Evolutionary conservation across 352 stramenopile genomes (phyloP).

Genomic region (Aphanomyces stellatus): DNA sequence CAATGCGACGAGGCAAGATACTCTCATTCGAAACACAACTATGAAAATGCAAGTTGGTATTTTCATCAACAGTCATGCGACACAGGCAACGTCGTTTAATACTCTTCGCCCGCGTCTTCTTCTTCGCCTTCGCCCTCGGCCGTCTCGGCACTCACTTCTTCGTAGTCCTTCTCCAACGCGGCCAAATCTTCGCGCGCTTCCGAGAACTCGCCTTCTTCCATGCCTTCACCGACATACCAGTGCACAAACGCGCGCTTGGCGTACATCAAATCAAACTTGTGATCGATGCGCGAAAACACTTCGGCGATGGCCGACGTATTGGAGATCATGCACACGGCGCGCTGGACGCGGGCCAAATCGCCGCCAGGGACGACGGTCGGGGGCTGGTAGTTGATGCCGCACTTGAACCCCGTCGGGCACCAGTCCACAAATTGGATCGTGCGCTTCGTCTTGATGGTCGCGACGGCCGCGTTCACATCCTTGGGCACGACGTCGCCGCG

Average conservation of each 20-base stretch:
- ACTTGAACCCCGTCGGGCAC: conserved; percentile 99
- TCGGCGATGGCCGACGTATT: conserved; percentile 99
- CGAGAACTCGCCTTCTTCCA: conserved; percentile 99
- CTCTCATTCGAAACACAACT: neutral
- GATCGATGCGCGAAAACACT: conserved; percentile 96
- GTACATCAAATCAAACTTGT: conserved; percentile 99
- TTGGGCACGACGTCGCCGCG: conserved; percentile 93
- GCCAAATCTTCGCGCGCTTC: conserved; percentile 98
- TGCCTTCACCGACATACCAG: conserved; percentile 99
- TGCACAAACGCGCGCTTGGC: conserved; percentile 99
- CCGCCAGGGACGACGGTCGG: conserved; percentile 94
- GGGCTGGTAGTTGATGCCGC: conserved; percentile 98
- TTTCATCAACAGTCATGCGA: neutral
- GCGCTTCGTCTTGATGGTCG: conserved; percentile 99
- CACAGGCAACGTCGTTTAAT: conserved; percentile 36
- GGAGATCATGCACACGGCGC: conserved; percentile 98
- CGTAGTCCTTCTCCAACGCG: conserved; percentile 98
- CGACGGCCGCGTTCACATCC: conserved; percentile 95
- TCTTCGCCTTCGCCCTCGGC: conserved; percentile 93
- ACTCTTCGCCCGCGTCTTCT: conserved; percentile 86
- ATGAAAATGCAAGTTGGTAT: neutral
- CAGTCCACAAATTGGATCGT: conserved; percentile 99
- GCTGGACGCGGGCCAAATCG: conserved; percentile 96
- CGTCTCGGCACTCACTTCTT: conserved; percentile 98
- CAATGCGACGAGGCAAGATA: neutral